Evolutionary conservation across 345 rosid genomes (phyloP).

Genomic region (Lenwebbia sp.): DNA sequence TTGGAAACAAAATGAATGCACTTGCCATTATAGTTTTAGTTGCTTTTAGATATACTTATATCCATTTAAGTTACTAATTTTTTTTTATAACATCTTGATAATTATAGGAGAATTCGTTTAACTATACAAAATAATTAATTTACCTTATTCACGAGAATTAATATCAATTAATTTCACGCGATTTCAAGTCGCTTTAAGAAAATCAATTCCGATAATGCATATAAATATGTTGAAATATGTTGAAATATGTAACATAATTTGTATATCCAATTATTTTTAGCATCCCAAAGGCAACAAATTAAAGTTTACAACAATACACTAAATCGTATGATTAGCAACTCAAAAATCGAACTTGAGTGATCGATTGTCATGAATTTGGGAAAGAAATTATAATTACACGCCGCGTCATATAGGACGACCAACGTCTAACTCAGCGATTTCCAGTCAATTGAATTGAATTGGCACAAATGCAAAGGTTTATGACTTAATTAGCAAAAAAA

Average conservation of each 20-base stretch:
- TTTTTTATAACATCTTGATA: not conserved
- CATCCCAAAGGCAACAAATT: not conserved
- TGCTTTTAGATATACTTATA: not conserved
- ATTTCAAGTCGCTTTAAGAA: not conserved
- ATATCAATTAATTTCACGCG: not conserved
- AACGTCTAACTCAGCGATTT: no score
- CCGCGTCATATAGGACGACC: no score
- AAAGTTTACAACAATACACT: no score
- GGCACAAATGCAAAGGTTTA: no score
- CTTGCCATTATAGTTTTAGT: not conserved
- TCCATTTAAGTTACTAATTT: not conserved
- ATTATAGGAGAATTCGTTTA: not conserved
- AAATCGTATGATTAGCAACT: not conserved
- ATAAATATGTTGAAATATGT: accelerated
- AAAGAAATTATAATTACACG: no score
- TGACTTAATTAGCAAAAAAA: no score
- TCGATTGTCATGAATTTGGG: not conserved
- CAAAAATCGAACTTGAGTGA: not conserved
- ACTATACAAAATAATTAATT: not conserved
- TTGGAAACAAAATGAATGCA: not conserved
- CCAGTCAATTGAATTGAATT: no score
- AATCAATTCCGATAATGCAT: not conserved
- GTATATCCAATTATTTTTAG: not conserved
- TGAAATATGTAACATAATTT: no score
- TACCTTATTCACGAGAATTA: not conserved